Evolutionary conservation across 306 rosid genomes (phyloP), one percentile per base, ranked within the genome.

Genomic region (Acacia melanoxylon): DNA sequence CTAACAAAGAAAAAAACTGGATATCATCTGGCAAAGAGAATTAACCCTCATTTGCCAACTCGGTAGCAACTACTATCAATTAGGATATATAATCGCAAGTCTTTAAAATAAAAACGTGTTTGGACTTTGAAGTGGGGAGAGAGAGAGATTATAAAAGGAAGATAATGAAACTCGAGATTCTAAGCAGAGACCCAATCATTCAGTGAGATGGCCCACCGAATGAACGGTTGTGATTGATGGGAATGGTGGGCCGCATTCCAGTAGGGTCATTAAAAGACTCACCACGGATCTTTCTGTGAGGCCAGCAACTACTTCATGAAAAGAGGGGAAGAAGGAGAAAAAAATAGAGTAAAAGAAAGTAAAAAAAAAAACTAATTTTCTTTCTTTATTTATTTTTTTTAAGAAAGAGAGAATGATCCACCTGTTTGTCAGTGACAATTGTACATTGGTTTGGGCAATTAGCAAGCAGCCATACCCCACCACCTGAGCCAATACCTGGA

Each of bases 351-450:
- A 5, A 2, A 52, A 19, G n/a, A 54, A 58, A 58, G n/a, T 10
- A 13, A 1, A 68, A 24, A 41, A 5, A 31, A 63, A 63, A 63
- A 29, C 41, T 15, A 63, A 63, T 63, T 63, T 63, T 63, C 41
- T 29, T 22, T n/a, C n/a, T n/a, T 11, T 11, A 5, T 40, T 68
- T 68, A 16, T 9, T 35, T 16, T 67, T 33, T 68, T 11, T 3
- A 48, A 83, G 78, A 87, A 85, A 78, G 88, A 86, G 83, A 88
- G 93, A 92, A 91, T 87, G 91, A 92, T 94, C 97, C 98, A 94
- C 98, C 98, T 92, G 98, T 91, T 92, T 91, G 97, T 94, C 97
- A 94, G 96, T 91, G 94, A 90, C 71, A 91, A 85, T 92, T 87
- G 94, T 89, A 91, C 89, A 91, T 83, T 89, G 97, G 97, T 89